Evolutionary conservation across 2,329 filamentous ascomycete genomes (phyloP), one percentile per base, ranked within the genome.

Genomic region (Coniella vitis): DNA sequence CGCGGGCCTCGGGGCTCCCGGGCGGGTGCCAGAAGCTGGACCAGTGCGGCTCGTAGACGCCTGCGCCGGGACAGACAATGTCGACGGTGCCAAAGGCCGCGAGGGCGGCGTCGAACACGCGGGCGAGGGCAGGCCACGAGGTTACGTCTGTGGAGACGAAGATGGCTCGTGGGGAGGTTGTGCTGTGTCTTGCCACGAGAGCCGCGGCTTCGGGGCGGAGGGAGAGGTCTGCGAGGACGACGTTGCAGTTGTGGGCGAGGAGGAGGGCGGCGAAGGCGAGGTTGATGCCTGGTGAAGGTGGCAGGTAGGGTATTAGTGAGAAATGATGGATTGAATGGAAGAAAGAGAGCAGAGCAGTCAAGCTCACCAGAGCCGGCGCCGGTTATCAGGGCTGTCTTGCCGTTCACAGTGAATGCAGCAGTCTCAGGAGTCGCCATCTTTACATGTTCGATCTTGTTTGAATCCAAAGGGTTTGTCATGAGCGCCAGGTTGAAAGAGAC

Each of bases 381-480:
- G 10, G 75, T 79, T 25, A 79, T 63, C 40, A 79, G 74, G 12
- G 75, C 75, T 12, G 72, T 69, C 57, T 70, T 73, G 44, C 67
- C 69, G 45, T 66, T 57, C 17, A 75, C 67, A 17, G 29, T 50
- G 43, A 52, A 52, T 12, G 50, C 8, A 17, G 21, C 29, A 5
- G 25, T 29, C 5, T 5, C 10, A 5, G 25, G 10, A 29, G 25
- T n/a, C n/a, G n/a, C 25, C 25, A 29, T 29, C 5, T 29, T 29
- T 5, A n/a, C n/a, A n/a, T n/a, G n/a, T n/a, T n/a, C n/a, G n/a
- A n/a, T n/a, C n/a, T n/a, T n/a, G n/a, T n/a, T n/a, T n/a, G n/a
- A n/a, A n/a, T n/a, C n/a, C n/a, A n/a, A n/a, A n/a, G n/a, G n/a
- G n/a, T n/a, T n/a, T n/a, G n/a, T n/a, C n/a, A n/a, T n/a, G n/a